phyloP scores from a whole-genome alignment of 345 rosid genomes.

The Pistacia vera region DNA sequence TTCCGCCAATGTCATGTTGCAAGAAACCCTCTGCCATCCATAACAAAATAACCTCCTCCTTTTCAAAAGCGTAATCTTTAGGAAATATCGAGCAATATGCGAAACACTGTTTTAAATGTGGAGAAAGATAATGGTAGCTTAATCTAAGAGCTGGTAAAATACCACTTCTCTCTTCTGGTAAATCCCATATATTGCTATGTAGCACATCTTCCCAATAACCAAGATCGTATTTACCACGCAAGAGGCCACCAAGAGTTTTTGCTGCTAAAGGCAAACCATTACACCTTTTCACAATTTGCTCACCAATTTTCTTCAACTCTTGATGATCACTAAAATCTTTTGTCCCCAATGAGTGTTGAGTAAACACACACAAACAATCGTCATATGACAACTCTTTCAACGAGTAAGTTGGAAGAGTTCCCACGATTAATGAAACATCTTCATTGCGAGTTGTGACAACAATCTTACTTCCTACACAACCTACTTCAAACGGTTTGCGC shows the following conservation, averaged over 20 bases:
- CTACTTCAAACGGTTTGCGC: conserved; percentile 27
- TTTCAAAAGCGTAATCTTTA: conserved; percentile 33
- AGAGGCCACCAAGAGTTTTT: conserved; percentile 32
- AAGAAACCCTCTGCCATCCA: conserved; percentile 42
- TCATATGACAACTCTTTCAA: conserved; percentile 31
- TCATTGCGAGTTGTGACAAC: conserved; percentile 46
- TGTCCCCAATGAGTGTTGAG: conserved; percentile 19
- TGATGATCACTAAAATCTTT: conserved; percentile 15
- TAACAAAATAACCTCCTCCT: conserved; percentile 29
- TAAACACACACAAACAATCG: conserved; percentile 35
- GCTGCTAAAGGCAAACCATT: conserved; percentile 45
- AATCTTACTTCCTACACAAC: conserved; percentile 41
- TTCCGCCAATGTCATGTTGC: neutral
- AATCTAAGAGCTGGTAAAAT: conserved; percentile 32
- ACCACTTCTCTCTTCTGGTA: conserved; percentile 15
- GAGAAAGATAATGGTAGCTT: conserved; percentile 34
- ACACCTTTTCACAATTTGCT: conserved; percentile 27
- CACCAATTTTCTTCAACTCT: conserved; percentile 34
- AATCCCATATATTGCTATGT: conserved; percentile 26
- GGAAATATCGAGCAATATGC: conserved; percentile 39
- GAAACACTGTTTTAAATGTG: conserved; percentile 40
- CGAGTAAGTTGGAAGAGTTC: conserved; percentile 19
- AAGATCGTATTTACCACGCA: conserved; percentile 23
- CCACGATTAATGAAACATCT: conserved; percentile 28
- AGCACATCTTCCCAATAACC: conserved; percentile 29